phyloP scores from a whole-genome alignment of 305 asterid species.

The Petunia hybrid region DNA sequence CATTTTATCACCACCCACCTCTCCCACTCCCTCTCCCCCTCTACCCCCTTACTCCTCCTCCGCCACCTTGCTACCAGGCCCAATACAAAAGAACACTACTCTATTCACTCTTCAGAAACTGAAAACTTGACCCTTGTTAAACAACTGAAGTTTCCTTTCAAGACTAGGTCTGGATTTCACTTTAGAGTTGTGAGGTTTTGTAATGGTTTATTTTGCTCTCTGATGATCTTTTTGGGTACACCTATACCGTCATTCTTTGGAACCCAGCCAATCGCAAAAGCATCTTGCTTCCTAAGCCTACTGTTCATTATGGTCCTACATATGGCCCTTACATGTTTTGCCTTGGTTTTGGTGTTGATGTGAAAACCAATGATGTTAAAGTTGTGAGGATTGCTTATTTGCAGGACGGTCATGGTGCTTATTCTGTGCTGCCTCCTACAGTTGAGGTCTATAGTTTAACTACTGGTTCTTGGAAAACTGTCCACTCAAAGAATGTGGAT shows the following conservation, averaged over 20 bases:
- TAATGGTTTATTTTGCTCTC: constrained; percentile 37
- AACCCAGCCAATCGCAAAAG: constrained; percentile 27
- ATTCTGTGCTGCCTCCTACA: constrained; percentile 32
- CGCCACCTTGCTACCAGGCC: not conserved
- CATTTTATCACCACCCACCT: constrained; percentile 31
- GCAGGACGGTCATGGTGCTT: constrained; percentile 26
- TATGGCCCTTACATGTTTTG: constrained; percentile 17
- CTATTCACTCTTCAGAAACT: not conserved
- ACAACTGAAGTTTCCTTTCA: constrained; percentile 38
- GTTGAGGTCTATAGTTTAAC: constrained; percentile 32
- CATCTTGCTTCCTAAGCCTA: constrained; percentile 16
- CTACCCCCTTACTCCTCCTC: not conserved
- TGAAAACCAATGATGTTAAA: constrained; percentile 23
- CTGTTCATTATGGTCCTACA: not conserved
- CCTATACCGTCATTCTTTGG: constrained; percentile 32
- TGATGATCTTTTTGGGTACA: not conserved
- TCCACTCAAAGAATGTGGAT: constrained; percentile 19
- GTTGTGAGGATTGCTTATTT: constrained; percentile 31
- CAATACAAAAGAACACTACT: constrained; percentile 25
- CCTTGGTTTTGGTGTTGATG: constrained; percentile 35
- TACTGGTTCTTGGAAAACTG: constrained; percentile 32
- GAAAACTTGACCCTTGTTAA: not conserved
- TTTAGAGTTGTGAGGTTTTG: constrained; percentile 40
- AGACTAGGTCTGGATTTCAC: constrained; percentile 1
- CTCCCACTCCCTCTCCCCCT: not conserved